Evolutionary conservation across 441 rosid genomes (phyloP).

Genomic region (Populus hybrid): DNA sequence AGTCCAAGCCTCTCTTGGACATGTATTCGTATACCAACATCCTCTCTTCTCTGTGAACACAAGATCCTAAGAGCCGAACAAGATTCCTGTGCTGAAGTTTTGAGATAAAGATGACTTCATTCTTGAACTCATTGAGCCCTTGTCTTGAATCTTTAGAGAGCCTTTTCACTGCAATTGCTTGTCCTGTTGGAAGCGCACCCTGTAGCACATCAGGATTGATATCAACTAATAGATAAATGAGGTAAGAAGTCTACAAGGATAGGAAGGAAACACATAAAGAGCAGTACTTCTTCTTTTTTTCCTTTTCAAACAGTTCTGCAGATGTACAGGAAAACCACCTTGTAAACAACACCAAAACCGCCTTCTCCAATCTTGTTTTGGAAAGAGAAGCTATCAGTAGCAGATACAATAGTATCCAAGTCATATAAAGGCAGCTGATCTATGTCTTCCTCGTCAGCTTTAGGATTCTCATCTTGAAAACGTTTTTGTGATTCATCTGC

Average conservation of each 20-base stretch:
- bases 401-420: conserved; percentile 10
- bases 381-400: conserved; percentile 20
- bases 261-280: not conserved
- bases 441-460: conserved; percentile 1
- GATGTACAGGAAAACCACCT: not conserved
- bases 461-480: not conserved
- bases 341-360: conserved; percentile 21
- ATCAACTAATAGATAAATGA: not conserved
- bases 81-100: too few relatives aligned
- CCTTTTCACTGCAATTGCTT: conserved; percentile 18
- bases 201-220: conserved; percentile 11
- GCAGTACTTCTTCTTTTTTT: not conserved
- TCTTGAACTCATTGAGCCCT: too few relatives aligned
- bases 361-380: conserved; percentile 19
- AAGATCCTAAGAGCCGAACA: too few relatives aligned
- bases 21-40: too few relatives aligned
- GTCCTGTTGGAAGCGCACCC: conserved; percentile 14
- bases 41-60: too few relatives aligned
- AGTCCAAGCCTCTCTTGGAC: too few relatives aligned
- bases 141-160: conserved; percentile 22
- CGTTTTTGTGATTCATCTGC: not conserved
- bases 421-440: conserved; percentile 17
- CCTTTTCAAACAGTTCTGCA: not conserved
- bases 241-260: not conserved
- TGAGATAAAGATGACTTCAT: too few relatives aligned